Percentiles rank a stretch among this genome's conserved stretches.
Conservation (phyloP, 2,329 filamentous ascomycete genomes). For the Epichloe typhina region DNA sequence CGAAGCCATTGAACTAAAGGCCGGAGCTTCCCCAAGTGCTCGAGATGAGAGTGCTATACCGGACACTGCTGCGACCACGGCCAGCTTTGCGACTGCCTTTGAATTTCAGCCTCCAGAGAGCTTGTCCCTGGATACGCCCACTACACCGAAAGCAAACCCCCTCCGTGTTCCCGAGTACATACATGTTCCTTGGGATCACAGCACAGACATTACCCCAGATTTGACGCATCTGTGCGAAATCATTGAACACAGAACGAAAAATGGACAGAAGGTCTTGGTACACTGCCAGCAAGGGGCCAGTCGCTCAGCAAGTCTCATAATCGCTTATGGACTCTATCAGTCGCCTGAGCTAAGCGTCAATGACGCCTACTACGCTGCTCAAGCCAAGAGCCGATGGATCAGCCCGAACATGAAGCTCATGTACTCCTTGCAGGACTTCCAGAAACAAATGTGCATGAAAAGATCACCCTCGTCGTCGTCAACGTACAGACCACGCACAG, state of each 20-base stretch:
- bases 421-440: slow-evolving; percentile 77
- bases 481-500: slow-evolving; percentile 34
- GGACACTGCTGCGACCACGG: slow-evolving; percentile 44
- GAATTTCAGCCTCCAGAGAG: slow-evolving; percentile 35
- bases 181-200: slow-evolving; percentile 79
- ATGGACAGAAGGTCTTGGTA: slow-evolving; percentile 66
- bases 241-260: slow-evolving; percentile 58
- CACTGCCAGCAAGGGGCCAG: slow-evolving; percentile 83
- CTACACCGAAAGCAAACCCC: slow-evolving; percentile 37
- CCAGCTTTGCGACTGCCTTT: slow-evolving; percentile 48
- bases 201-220: slow-evolving; percentile 72
- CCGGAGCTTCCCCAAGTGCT: slow-evolving; percentile 16
- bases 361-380: slow-evolving; percentile 70
- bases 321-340: slow-evolving; percentile 72
- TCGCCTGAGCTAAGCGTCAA: slow-evolving; percentile 67
- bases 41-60: slow-evolving; percentile 28
- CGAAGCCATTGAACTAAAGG: slow-evolving; percentile 19
- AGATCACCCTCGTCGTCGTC: slow-evolving; percentile 29
- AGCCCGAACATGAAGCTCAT: slow-evolving; percentile 87
- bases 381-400: slow-evolving; percentile 74
- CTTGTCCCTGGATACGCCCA: slow-evolving; percentile 32
- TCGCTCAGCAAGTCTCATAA: slow-evolving; percentile 73
- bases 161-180: slow-evolving; percentile 62
- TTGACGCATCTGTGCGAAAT: slow-evolving; percentile 61
- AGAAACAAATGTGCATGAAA: slow-evolving; percentile 46